Evolutionary conservation across 2,329 filamentous ascomycete species (phyloP), one percentile per base, ranked within the genome.

Genomic region (Stachybotrys chlorohalonatus): DNA sequence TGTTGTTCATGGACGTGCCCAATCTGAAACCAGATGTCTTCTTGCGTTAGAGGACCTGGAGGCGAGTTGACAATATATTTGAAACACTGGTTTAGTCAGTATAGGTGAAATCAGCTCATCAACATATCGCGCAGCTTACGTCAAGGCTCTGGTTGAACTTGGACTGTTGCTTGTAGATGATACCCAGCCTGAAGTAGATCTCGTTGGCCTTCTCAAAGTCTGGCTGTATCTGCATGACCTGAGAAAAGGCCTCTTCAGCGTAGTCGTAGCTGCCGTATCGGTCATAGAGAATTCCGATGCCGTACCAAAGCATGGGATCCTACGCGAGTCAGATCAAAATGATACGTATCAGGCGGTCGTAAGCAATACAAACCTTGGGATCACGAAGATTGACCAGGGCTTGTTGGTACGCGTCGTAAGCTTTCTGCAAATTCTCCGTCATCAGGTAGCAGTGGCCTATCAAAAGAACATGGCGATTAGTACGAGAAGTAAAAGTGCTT

Each of bases 21-120:
- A 66, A 99, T 97, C 72, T 99, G 94, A 76, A 99, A 99, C 93
- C 93, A 97, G 57, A 99, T 99, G 64, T 99, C 94, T 70, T 97
- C 93, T 70, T 97, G 92, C 0, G 92, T 96, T 63, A 99, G 73
- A 2, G 94, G 94, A 5, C 90, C 86, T 3, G 94, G 94, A 31
- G 94, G 93, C 53, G 95, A 92, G 62, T 83, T 87, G 59, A 97
- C 92, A 62, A 99, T 99, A 69, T 96, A 97, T 73, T 94, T 94
- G 77, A 99, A 99, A 77, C 94, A 97, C 90, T 96, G 56, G 15
- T 24, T 16, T 52, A 51, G 52, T 62, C 31, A 56, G 54, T 36
- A 24, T 31, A 13, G 50, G 30, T 7, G 11, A 32, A 15, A 51
- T 7, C 24, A 51, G 11, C 11, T 8, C 6, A 24, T 8, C 46